phyloP scores from a whole-genome alignment of 345 rosid species.

The Heritiera littoralis region DNA sequence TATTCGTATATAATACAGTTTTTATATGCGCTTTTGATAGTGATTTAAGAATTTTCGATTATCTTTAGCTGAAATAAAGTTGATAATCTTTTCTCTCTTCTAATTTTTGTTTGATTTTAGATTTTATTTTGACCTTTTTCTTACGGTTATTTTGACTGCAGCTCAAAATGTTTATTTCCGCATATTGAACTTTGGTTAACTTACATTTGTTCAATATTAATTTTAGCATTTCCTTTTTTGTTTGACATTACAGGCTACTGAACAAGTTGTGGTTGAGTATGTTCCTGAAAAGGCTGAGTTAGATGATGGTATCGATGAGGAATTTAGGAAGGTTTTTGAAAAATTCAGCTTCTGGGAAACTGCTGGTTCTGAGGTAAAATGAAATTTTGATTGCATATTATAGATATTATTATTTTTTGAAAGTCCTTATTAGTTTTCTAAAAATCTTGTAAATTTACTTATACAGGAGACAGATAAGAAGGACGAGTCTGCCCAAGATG shows the following conservation, averaged over 20 bases:
- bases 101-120: slow-evolving; percentile 20
- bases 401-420: background rate
- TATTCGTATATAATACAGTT: background rate
- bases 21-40: background rate
- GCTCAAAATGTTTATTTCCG: background rate
- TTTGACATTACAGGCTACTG: slow-evolving; percentile 42
- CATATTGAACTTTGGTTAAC: background rate
- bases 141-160: background rate
- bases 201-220: background rate
- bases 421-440: background rate
- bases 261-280: slow-evolving; percentile 81
- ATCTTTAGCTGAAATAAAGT: background rate
- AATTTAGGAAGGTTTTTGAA: slow-evolving; percentile 73
- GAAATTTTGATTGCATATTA: background rate
- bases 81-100: background rate
- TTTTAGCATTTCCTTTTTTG: background rate
- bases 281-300: slow-evolving; percentile 81
- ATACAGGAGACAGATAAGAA: slow-evolving; percentile 61
- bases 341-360: slow-evolving; percentile 64
- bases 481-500: slow-evolving; percentile 65
- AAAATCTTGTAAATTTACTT: slow-evolving; percentile 14
- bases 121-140: slow-evolving; percentile 23
- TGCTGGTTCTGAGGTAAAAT: slow-evolving; percentile 58
- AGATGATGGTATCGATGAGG: slow-evolving; percentile 77
- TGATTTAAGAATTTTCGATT: background rate